Percentiles rank a stretch among this genome's conserved stretches.
These are phyloP conservation scores for Auricularia cornea DNA, from an alignment of 768 basidiomycete species.

Conservation along the genomic window DNA sequence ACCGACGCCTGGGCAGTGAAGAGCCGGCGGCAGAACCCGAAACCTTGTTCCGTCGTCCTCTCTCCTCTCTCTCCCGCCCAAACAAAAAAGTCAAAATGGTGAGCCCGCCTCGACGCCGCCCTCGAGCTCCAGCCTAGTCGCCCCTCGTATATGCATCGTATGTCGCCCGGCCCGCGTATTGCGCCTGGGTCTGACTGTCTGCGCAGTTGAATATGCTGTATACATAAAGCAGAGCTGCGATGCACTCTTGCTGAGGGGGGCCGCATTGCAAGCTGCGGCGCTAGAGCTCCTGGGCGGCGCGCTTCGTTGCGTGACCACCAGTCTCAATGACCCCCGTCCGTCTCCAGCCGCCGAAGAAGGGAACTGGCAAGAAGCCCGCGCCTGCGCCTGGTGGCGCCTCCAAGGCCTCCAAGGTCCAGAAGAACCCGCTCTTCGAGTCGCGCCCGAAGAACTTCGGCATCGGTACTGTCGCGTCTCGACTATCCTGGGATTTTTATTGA, in stretches of 20 bases:
- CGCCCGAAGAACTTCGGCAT: constrained; percentile 91
- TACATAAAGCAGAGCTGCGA: too few relatives aligned
- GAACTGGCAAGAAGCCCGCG: constrained; percentile 77
- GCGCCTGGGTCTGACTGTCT: too few relatives aligned
- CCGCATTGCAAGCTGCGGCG: not conserved
- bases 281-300: not conserved
- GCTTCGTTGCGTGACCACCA: not conserved
- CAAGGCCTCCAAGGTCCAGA: constrained; percentile 63
- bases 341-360: constrained; percentile 58
- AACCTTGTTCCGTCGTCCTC: too few relatives aligned
- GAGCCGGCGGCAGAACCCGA: too few relatives aligned
- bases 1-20: too few relatives aligned
- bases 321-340: constrained; percentile 61
- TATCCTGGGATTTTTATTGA: not conserved
- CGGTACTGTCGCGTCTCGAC: constrained; percentile 43
- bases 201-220: too few relatives aligned
- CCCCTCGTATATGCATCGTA: too few relatives aligned
- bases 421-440: constrained; percentile 95
- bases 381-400: constrained; percentile 73
- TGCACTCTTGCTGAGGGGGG: not conserved
- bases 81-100: too few relatives aligned
- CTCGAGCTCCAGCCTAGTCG: too few relatives aligned
- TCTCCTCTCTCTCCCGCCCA: too few relatives aligned
- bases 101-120: too few relatives aligned
- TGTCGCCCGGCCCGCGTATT: too few relatives aligned